Conservation (phyloP, 2,329 filamentous ascomycete genomes). For the Fonsecaea nubica region DNA sequence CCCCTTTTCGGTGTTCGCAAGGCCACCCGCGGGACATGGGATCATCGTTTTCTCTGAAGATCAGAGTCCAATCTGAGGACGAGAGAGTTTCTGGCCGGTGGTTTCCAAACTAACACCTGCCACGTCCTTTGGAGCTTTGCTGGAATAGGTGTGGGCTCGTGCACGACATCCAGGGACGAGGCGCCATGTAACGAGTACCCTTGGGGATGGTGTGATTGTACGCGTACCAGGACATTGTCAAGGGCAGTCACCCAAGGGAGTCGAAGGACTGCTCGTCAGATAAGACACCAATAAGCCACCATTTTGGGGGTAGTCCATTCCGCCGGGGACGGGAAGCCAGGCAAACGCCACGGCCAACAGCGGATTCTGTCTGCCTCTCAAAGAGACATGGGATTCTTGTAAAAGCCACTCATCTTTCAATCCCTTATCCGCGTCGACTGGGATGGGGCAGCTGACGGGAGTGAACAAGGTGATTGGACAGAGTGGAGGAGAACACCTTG, state of each 20-base stretch:
- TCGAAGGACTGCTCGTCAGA: neutral
- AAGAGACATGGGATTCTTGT: neutral
- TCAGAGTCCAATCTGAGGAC: neutral
- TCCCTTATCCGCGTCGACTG: conserved; percentile 2
- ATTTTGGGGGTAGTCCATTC: neutral
- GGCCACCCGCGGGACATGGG: neutral
- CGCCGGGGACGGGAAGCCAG: neutral
- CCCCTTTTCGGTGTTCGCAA: neutral
- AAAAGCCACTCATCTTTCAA: conserved; percentile 5
- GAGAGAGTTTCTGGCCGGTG: neutral
- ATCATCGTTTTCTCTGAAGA: conserved; percentile 1
- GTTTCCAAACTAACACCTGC: neutral
- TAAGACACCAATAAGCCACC: neutral
- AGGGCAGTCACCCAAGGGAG: neutral
- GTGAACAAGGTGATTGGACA: neutral
- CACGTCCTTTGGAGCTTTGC: neutral
- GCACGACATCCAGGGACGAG: neutral
- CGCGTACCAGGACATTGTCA: neutral
- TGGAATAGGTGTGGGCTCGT: conserved; percentile 1
- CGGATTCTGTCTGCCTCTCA: neutral
- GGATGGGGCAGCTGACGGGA: conserved; percentile 5
- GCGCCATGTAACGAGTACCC: neutral
- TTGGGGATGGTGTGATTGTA: neutral
- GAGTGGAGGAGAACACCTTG: neutral
- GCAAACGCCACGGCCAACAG: neutral